Base-by-base conservation (phyloP, 2,329 filamentous ascomycete species). In the Diaporthe sp. region DNA sequence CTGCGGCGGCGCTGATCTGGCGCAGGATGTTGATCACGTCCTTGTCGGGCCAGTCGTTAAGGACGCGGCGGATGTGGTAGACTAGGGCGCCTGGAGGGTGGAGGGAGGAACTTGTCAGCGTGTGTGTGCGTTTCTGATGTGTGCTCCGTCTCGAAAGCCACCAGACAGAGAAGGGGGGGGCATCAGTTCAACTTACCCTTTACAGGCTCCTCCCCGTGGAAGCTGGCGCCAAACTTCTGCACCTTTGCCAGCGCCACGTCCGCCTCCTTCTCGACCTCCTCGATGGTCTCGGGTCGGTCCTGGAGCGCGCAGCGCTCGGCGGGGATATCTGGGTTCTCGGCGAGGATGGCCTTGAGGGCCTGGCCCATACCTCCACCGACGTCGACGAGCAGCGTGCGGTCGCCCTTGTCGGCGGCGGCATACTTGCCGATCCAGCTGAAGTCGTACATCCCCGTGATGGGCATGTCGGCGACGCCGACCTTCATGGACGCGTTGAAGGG, bases 21-120 rank as follows among this genome's bases (percentile, higher is more conserved):
- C 63, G 53, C 1, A 80, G 74, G 47, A 81, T 78, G 4, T 72
- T 72, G 1, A 59, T 68, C 15, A 77, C 77, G 27, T 76, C 70
- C 12, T 63, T 42, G 47, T 81, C 80, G 53, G 78, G 76, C 73
- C 81, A 81, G 69, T 81, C 78, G 47, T 81, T 78, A 7, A 82
- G 75, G n/a, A 81, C 75, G 19, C 79, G 76, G 4, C 78, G 77
- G 32, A 81, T 74, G 58, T 79, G 71, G 73, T 82, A 81, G 10
- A 81, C 75, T 9, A 74, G 37, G 0, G 80, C 80, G 6, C 79
- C 80, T 79, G 35, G 17, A n/a, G 12, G 35, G 56, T 9, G 4
- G 32, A 32, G 6, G 32, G 10, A 17, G 35, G 13, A 12, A 13
- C 1, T 17, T 50, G 27, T 65, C 8, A 65, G 42, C 30, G 4